Conservation (phyloP, 331 rosid species). For the Erythrophleum ivorense region DNA sequence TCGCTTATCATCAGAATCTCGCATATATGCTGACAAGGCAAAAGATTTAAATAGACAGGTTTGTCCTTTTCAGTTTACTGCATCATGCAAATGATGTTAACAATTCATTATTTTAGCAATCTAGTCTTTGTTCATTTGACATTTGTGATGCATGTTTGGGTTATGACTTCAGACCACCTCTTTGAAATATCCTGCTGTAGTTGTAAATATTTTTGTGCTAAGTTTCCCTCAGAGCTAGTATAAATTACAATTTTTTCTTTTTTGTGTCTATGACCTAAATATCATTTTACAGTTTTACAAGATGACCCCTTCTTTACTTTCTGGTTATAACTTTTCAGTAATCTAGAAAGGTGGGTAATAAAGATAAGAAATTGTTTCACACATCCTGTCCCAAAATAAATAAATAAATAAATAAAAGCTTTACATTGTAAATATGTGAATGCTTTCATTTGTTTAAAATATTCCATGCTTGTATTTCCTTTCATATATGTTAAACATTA, state of each 20-base stretch:
- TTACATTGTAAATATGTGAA: neutral
- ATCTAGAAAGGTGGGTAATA: neutral
- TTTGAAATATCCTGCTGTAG: neutral
- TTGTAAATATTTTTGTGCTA: neutral
- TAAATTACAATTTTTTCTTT: too few species aligned
- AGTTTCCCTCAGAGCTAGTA: neutral
- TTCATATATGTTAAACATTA: neutral
- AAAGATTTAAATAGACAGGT: constrained; percentile 93
- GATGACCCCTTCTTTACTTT: neutral
- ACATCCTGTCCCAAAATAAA: too few species aligned
- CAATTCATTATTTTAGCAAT: constrained; percentile 12
- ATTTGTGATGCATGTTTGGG: neutral
- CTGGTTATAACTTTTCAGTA: neutral
- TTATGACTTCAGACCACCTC: neutral
- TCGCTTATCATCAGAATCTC: constrained; percentile 93
- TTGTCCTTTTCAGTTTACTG: neutral
- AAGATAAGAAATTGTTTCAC: too few species aligned
- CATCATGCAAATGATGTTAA: neutral
- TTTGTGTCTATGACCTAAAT: neutral
- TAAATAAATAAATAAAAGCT: neutral
- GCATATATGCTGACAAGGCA: constrained; percentile 89
- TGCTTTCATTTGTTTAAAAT: constrained; percentile 15
- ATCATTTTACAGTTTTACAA: neutral
- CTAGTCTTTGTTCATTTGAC: neutral
- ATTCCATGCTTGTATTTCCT: neutral